A percentile compares a stretch with the other conserved stretches of the same genome.
These are phyloP conservation scores for Tremellales sp. DNA, from an alignment of 1,284 basidiomycete genomes.

Conservation along the genomic window DNA sequence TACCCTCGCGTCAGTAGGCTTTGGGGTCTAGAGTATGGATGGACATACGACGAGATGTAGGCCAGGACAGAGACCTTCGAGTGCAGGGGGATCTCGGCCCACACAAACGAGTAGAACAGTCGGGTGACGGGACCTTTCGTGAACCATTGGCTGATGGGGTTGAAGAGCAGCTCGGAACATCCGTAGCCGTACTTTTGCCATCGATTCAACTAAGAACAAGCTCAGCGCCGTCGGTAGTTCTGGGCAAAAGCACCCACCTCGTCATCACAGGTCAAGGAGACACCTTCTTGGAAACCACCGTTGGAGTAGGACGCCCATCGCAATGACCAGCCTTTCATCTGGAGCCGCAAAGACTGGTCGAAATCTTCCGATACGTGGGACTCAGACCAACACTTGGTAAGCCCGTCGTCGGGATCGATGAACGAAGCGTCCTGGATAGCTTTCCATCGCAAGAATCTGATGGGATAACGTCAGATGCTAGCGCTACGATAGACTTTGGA, in stretches of 20 bases:
- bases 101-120: constrained; percentile 69
- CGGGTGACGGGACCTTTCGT: constrained; percentile 68
- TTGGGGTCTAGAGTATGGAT: background rate
- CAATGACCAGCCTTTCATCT: constrained; percentile 61
- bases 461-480: no score
- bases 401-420: constrained; percentile 61
- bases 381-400: constrained; percentile 73
- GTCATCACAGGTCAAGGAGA: constrained; percentile 59
- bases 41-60: constrained; percentile 36
- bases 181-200: constrained; percentile 87
- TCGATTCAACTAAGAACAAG: constrained; percentile 53
- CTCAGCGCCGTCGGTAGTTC: background rate
- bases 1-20: background rate
- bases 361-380: constrained; percentile 79
- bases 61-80: constrained; percentile 41
- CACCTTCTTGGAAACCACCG: constrained; percentile 79
- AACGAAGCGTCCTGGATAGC: constrained; percentile 78
- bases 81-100: constrained; percentile 57
- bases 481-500: background rate
- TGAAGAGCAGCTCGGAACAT: constrained; percentile 67
- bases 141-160: constrained; percentile 70
- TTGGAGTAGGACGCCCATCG: constrained; percentile 80
- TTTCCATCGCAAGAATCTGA: constrained; percentile 72
- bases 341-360: constrained; percentile 66
- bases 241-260: constrained; percentile 27